Evolutionary conservation across 2,329 filamentous ascomycete genomes (phyloP), one percentile per base, ranked within the genome.

Genomic region (Fusarium sambucinum): DNA sequence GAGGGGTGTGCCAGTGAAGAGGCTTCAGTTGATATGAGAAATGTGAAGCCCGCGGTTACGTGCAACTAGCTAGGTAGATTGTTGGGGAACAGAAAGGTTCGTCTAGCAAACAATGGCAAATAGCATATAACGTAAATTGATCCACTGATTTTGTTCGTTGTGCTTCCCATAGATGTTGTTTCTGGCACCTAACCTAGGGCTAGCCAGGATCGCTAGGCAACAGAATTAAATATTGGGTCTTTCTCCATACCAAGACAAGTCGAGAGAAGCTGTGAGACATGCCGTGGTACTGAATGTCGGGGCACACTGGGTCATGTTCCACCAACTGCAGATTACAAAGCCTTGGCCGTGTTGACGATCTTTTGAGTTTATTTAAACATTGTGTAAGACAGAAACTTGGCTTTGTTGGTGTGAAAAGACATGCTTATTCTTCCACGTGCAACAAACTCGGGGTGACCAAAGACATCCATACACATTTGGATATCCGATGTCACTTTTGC

Each of bases 161-260:
- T 5, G n/a, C 5, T 38, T 14, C 3, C 2, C 10, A 2, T 10
- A 6, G 3, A 3, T 11, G n/a, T 19, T 38, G 1, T 38, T 1
- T 21, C n/a, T 19, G 11, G 8, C 8, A 27, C 27, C n/a, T 38
- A 2, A 10, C 35, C n/a, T 19, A 12, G 3, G 35, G 4, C n/a
- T 4, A 4, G n/a, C n/a, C 7, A 4, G 35, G n/a, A 13, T 21
- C 19, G 12, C 12, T 2, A 70, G 68, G 68, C 68, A 71, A 12
- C 59, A 53, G 46, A 70, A 69, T 70, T 62, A 62, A 69, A 62
- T 8, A 68, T 27, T 46, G 66, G 59, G 60, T 55, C 51, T 3
- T 21, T 51, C 13, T 60, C 40, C 50, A 52, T 42, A 41, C 42
- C 38, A 64, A 68, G 59, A 55, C 32, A 70, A 56, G 46, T 17